phyloP scores from a whole-genome alignment of 352 stramenopile genomes.

The Sclerospora graminicola region DNA sequence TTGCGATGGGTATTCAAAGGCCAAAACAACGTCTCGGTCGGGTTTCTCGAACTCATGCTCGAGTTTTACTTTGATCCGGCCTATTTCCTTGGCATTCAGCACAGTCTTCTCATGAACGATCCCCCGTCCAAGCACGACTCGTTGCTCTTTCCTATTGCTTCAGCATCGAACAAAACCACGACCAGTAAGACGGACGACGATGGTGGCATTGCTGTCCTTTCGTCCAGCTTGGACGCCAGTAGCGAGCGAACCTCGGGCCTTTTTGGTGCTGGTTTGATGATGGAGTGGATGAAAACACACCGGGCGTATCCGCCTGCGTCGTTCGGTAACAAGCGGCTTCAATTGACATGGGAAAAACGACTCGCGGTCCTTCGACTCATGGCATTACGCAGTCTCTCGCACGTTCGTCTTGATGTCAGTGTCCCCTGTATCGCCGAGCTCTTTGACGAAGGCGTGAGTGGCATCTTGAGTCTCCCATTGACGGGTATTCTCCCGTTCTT shows the following conservation, averaged over 20 bases:
- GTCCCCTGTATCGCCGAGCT: constrained; percentile 28
- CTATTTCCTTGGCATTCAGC: constrained; percentile 49
- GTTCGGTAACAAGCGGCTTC: constrained; percentile 52
- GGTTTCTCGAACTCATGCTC: constrained; percentile 77
- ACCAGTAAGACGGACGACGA: constrained; percentile 39
- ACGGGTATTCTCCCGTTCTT: constrained; percentile 65
- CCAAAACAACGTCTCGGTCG: constrained; percentile 54
- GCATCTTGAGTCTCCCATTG: constrained; percentile 52
- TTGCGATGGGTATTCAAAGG: constrained; percentile 58
- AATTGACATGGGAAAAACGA: constrained; percentile 72
- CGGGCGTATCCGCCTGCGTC: constrained; percentile 41
- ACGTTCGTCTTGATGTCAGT: constrained; percentile 7
- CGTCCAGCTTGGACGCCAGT: constrained; percentile 7
- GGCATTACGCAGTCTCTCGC: constrained; percentile 50
- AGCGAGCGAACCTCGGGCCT: constrained; percentile 20
- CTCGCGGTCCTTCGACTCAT: constrained; percentile 47
- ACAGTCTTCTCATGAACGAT: constrained; percentile 82
- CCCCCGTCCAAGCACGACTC: constrained; percentile 67
- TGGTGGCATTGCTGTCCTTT: constrained; percentile 27
- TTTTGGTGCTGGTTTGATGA: constrained; percentile 28
- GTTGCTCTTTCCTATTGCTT: constrained; percentile 54
- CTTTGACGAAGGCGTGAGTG: constrained; percentile 49
- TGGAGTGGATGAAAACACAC: constrained; percentile 69
- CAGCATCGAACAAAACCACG: constrained; percentile 15
- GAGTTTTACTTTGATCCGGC: constrained; percentile 73